These are phyloP conservation scores for Symbiotaphrina buchneri DNA, from an alignment of 495 filamentous ascomycete genomes.

Conservation along the genomic window DNA sequence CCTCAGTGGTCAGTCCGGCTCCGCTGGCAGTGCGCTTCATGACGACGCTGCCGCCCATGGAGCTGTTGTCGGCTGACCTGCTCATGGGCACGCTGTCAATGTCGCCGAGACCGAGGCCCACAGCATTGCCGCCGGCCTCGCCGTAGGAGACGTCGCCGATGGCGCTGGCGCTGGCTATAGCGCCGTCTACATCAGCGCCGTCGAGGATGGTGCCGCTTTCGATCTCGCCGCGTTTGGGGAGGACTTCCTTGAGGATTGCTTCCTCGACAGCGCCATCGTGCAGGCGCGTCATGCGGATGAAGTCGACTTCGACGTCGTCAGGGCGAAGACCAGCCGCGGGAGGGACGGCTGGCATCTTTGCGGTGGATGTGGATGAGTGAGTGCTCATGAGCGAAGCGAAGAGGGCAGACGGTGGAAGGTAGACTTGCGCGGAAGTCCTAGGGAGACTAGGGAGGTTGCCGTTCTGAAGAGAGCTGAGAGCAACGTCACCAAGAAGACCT, in stretches of 20 bases:
- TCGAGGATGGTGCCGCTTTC: no score
- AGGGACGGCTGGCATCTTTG: slow-evolving; percentile 5
- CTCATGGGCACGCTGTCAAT: slow-evolving; percentile 6
- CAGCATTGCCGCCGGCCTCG: slow-evolving; percentile 2
- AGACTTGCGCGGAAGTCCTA: no score
- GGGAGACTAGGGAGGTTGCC: no score
- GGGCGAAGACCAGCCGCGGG: slow-evolving; percentile 9
- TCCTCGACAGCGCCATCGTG: no score
- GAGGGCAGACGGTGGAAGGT: no score
- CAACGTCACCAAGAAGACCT: no score
- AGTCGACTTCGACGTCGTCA: slow-evolving; percentile 13
- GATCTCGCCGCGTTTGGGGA: no score
- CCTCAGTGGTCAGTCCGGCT: slow-evolving; percentile 3
- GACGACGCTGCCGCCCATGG: slow-evolving; percentile 4
- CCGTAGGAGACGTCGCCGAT: slow-evolving; percentile 10
- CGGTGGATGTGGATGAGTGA: not conserved
- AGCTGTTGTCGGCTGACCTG: slow-evolving; percentile 4
- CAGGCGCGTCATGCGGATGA: slow-evolving; percentile 13
- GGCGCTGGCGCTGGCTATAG: no score
- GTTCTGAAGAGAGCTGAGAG: no score
- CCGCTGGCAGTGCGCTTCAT: slow-evolving; percentile 10
- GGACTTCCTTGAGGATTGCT: no score
- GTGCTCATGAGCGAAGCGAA: no score
- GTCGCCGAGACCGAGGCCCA: not conserved
- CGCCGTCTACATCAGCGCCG: no score